Conservation (phyloP, 2,329 filamentous ascomycete genomes). For the Trichoderma hamatum region DNA sequence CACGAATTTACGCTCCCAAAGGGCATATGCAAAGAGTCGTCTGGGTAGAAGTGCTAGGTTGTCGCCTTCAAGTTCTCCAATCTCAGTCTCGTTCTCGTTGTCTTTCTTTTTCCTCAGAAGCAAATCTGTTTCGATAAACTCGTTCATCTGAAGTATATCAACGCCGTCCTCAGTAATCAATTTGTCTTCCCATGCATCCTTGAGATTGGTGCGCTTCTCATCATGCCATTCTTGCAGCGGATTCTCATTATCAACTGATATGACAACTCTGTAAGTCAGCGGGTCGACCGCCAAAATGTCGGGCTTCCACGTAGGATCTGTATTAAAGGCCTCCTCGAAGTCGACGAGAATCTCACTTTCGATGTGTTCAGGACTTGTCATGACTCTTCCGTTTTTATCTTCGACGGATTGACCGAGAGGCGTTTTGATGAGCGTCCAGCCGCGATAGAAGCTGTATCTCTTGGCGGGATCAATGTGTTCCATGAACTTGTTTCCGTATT, state of each 20-base stretch:
- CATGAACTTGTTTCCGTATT: conserved; percentile 6
- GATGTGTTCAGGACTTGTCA: conserved; percentile 24
- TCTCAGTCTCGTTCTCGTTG: conserved; percentile 1
- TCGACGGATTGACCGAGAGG: conserved; percentile 1
- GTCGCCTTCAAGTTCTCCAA: conserved; percentile 33
- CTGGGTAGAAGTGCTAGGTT: conserved; percentile 44
- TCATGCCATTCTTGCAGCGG: conserved; percentile 19
- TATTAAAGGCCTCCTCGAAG: conserved; percentile 27
- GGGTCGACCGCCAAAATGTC: conserved; percentile 10
- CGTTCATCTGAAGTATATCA: conserved; percentile 18
- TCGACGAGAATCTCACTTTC: conserved; percentile 27
- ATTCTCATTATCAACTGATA: conserved; percentile 12
- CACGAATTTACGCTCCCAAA: conserved; percentile 46
- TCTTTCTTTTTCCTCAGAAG: conserved; percentile 11
- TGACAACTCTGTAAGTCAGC: background rate
- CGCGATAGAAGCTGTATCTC: conserved; percentile 17
- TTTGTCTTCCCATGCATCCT: conserved; percentile 21
- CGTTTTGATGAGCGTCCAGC: conserved; percentile 22
- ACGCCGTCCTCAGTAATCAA: conserved; percentile 6
- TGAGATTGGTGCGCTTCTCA: conserved; percentile 8
- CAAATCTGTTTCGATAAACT: conserved; percentile 10
- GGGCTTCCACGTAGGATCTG: conserved; percentile 19
- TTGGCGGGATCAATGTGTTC: conserved; percentile 11
- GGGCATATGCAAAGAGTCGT: conserved; percentile 47
- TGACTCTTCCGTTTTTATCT: background rate